Evolutionary conservation across 805 yeast genomes (phyloP).

Genomic region (Tetrapisispora nanseiensis): DNA sequence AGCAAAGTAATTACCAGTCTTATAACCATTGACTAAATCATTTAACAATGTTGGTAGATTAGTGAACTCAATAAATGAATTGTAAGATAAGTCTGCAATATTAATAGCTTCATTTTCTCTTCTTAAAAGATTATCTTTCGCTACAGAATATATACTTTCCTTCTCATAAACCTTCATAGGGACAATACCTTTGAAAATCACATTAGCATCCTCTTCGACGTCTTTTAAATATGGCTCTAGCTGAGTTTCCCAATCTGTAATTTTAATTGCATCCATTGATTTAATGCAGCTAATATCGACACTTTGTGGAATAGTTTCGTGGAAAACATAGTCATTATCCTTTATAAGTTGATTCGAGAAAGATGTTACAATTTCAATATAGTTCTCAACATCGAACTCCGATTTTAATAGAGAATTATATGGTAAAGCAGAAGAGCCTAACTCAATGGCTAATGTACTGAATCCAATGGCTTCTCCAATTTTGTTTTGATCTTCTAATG

Average conservation of each 20-base stretch:
- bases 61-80: conserved; percentile 71
- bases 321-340: conserved; percentile 86
- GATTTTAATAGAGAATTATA: conserved; percentile 30
- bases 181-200: conserved; percentile 66
- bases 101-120: conserved; percentile 64
- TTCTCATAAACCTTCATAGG: conserved; percentile 84
- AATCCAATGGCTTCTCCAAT: conserved; percentile 72
- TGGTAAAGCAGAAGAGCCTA: conserved; percentile 20
- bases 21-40: conserved; percentile 35
- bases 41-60: conserved; percentile 60
- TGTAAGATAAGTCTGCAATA: conserved; percentile 67
- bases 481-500: conserved; percentile 45
- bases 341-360: conserved; percentile 42
- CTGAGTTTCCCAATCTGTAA: conserved; percentile 58
- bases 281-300: conserved; percentile 28
- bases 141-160: conserved; percentile 80
- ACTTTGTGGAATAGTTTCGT: conserved; percentile 58
- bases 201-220: conserved; percentile 32
- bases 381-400: conserved; percentile 25
- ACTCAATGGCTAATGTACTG: conserved; percentile 41
- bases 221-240: conserved; percentile 33
- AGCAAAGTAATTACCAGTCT: conserved; percentile 24
- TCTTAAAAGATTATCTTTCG: conserved; percentile 68
- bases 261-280: conserved; percentile 54
- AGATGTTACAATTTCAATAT: conserved; percentile 28